Evolutionary conservation across 306 rosid species (phyloP).

Genomic region (Quercus cerris): DNA sequence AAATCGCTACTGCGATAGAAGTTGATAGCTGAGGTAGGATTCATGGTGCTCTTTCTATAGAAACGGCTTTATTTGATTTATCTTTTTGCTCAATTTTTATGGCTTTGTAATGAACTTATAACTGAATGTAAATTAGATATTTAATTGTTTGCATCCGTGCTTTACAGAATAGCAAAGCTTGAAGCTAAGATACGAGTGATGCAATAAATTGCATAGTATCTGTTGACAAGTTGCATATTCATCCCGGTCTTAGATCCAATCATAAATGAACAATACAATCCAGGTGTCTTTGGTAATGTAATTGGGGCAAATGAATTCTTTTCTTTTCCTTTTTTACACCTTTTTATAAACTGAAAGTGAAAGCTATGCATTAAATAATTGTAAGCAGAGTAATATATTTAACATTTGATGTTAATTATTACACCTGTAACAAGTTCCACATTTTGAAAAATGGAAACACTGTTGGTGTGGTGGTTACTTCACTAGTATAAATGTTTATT

Average conservation of each 20-base stretch:
- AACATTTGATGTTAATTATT: not conserved
- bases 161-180: constrained; percentile 35
- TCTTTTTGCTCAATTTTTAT: constrained; percentile 35
- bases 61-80: constrained; percentile 37
- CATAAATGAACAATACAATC: constrained; percentile 19
- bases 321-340: not conserved
- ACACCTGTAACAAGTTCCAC: not conserved
- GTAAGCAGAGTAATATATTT: not conserved
- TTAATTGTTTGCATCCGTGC: constrained; percentile 45
- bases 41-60: constrained; percentile 43
- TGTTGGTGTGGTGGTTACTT: too few species aligned
- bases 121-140: constrained; percentile 73
- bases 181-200: constrained; percentile 43
- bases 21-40: constrained; percentile 76
- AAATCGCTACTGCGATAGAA: constrained; percentile 37
- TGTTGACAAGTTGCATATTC: constrained; percentile 31
- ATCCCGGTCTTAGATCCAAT: constrained; percentile 8
- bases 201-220: constrained; percentile 31
- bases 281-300: constrained; percentile 2
- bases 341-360: not conserved
- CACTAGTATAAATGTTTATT: too few species aligned
- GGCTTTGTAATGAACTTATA: constrained; percentile 61
- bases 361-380: not conserved
- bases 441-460: not conserved
- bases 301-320: not conserved